Percentiles rank a stretch among this genome's conserved stretches.
phyloP scores from a whole-genome alignment of 768 basidiomycete genomes.

The Agrocybe praecox region DNA sequence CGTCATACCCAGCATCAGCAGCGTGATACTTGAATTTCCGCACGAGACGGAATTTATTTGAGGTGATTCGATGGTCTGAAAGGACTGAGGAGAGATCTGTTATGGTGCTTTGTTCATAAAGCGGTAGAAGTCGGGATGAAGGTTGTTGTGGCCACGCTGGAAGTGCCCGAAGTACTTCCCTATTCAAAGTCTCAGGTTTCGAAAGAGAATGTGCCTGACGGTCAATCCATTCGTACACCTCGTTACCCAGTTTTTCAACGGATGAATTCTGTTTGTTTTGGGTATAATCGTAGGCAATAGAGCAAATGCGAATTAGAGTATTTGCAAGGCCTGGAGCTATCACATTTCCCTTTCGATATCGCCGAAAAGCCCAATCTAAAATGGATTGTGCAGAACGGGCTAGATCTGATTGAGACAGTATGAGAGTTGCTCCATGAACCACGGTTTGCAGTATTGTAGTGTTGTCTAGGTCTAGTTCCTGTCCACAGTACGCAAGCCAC shows the following conservation, averaged over 20 bases:
- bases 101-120: slow-evolving; percentile 47
- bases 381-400: slow-evolving; percentile 72
- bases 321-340: slow-evolving; percentile 61
- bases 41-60: slow-evolving; percentile 79
- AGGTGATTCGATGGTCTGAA: slow-evolving; percentile 57
- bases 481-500: slow-evolving; percentile 64
- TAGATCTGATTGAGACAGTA: slow-evolving; percentile 72
- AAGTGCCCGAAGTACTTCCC: slow-evolving; percentile 56
- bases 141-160: slow-evolving; percentile 78
- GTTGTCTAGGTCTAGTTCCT: slow-evolving; percentile 61
- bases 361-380: slow-evolving; percentile 72
- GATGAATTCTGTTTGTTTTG: slow-evolving; percentile 27
- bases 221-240: slow-evolving; percentile 69
- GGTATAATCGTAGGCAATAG: slow-evolving; percentile 58
- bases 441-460: slow-evolving; percentile 66
- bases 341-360: slow-evolving; percentile 42
- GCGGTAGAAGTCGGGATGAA: slow-evolving; percentile 42
- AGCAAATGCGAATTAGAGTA: slow-evolving; percentile 69
- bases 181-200: slow-evolving; percentile 34
- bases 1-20: slow-evolving; percentile 27
- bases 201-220: slow-evolving; percentile 46
- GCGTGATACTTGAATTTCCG: slow-evolving; percentile 60
- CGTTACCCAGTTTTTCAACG: slow-evolving; percentile 38
- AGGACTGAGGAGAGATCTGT: slow-evolving; percentile 56
- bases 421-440: slow-evolving; percentile 62